phyloP scores from a whole-genome alignment of 2,329 filamentous ascomycete species.

The Alternaria alternata region DNA sequence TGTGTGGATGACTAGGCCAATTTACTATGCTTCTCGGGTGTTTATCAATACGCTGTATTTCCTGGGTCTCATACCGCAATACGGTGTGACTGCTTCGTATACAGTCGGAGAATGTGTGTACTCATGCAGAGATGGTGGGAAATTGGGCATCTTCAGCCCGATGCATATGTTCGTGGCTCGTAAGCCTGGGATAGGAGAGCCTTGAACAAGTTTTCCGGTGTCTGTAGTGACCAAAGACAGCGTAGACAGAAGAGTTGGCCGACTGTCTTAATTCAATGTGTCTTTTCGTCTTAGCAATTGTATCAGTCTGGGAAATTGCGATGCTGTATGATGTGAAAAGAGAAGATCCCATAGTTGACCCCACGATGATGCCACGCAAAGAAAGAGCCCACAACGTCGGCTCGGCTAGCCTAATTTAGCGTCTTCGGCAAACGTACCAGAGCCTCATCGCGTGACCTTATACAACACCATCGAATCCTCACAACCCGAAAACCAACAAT shows the following conservation, averaged over 20 bases:
- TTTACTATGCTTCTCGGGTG: background rate
- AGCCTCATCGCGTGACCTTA: constrained; percentile 4
- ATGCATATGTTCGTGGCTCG: background rate
- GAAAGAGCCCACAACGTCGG: constrained; percentile 3
- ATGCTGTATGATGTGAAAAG: background rate
- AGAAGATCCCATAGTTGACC: background rate
- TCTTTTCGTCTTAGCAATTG: background rate
- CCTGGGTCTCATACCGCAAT: background rate
- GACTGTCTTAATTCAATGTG: background rate
- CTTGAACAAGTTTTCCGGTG: background rate
- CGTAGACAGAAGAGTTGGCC: background rate
- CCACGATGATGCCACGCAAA: background rate
- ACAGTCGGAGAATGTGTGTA: background rate
- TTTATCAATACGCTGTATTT: background rate
- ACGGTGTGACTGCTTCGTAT: background rate
- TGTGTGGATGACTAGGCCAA: background rate
- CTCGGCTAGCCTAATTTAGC: constrained; percentile 15
- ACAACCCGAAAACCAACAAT: background rate
- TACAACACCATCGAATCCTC: constrained; percentile 4
- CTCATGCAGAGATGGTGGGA: background rate
- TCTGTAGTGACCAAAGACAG: background rate
- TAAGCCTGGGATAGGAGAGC: background rate
- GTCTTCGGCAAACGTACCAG: constrained; percentile 6
- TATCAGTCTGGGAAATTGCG: background rate
- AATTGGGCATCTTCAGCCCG: background rate